Evolutionary conservation across 257 asterid genomes (phyloP), one percentile per base, ranked within the genome.

Genomic region (Solanum megistacrolobum): DNA sequence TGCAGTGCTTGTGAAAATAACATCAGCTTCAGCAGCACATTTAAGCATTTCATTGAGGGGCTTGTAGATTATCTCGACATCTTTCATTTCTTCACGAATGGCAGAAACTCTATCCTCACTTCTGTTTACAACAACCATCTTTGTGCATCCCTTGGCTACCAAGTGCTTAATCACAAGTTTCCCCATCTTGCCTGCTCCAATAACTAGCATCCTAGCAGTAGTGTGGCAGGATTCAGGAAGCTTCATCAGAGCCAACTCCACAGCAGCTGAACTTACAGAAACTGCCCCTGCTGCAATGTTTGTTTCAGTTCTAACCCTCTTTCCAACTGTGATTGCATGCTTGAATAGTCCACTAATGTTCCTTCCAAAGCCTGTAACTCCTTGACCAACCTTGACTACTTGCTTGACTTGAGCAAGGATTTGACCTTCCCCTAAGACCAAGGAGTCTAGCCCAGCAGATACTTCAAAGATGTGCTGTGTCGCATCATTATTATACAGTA

Each of bases 101-200:
- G 96, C 92, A 41, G 95, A 90, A 83, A 96, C 99, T 79, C 95
- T 89, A 5, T 94, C 98, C 89, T 94, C 95, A 20, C 91, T 92
- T 83, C 99, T 92, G 91, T 96, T 95, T 84, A 94, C 98, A 1
- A 96, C 98, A 75, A 94, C 96, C 98, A 96, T 93, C 88, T 91
- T 93, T 18, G 95, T 94, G 92, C 98, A 96, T 10, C 99, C 98
- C 90, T 96, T 96, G 25, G 99, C 98, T 2, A 60, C 96, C 93
- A 96, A 91, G 92, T 95, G 98, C 91, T 95, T 96, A 92, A 96
- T 93, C 85, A 96, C 99, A n/a, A 96, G 98, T 92, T 96, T 96
- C 43, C 99, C 99, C 99, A 96, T 95, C 88, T 96, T 95, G 58
- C 99, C 99, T 8, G 99, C 98, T 81, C 99, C 99, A 83, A 96